Evolutionary conservation across 495 filamentous ascomycete genomes (phyloP).

Genomic region (Terfezia claveryi): DNA sequence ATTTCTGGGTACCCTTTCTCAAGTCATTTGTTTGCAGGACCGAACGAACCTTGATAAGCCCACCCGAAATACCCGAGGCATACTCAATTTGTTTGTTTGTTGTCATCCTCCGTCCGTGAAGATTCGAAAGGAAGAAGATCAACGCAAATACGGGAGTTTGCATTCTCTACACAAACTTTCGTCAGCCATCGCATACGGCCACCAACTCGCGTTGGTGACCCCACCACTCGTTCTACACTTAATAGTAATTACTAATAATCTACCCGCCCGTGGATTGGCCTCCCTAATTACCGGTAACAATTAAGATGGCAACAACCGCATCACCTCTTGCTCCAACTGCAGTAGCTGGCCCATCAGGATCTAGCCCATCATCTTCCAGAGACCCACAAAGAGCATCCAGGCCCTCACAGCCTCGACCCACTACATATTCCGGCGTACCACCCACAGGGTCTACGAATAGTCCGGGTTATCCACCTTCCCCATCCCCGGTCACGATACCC

Average conservation of each 20-base stretch:
- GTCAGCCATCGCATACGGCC: no score
- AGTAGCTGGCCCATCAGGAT: background rate
- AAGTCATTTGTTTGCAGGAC: no score
- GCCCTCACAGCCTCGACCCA: constrained; percentile 16
- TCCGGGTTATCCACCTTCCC: background rate
- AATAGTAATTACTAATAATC: background rate
- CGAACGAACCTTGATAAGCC: no score
- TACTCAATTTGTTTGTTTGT: no score
- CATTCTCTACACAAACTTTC: no score
- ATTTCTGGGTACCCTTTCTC: no score
- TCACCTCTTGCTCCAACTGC: background rate
- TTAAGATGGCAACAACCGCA: background rate
- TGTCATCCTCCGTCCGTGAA: no score
- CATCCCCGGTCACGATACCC: background rate
- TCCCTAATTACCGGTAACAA: background rate
- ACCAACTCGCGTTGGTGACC: no score
- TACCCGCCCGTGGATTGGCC: background rate
- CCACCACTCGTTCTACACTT: background rate
- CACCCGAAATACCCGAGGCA: no score
- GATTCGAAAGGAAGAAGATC: no score
- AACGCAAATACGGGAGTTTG: no score
- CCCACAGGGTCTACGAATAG: background rate
- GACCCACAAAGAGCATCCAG: constrained; percentile 17
- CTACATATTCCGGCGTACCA: constrained; percentile 15
- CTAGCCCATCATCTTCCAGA: background rate